These are phyloP conservation scores for Amanita jacksonii DNA, from an alignment of 768 basidiomycete species.

Conservation along the genomic window DNA sequence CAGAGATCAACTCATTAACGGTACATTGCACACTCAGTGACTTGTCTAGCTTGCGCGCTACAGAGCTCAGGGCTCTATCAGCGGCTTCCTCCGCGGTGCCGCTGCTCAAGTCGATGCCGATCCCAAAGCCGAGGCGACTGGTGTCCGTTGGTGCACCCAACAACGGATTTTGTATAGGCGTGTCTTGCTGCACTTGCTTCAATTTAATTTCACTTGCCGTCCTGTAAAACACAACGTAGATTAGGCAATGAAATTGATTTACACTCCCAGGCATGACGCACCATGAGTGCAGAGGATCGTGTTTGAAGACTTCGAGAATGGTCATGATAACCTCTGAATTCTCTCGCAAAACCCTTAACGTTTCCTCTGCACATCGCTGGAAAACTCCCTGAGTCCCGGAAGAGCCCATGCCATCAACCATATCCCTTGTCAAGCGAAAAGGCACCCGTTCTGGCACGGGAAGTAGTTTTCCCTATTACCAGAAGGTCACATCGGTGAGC, in stretches of 20 bases:
- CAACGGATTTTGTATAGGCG: constrained; percentile 18
- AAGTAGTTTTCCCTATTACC: constrained; percentile 64
- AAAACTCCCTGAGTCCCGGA: constrained; percentile 91
- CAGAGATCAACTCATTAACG: constrained; percentile 86
- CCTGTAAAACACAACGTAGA: constrained; percentile 36
- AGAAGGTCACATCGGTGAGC: background rate
- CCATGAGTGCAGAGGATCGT: constrained; percentile 94
- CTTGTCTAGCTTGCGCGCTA: constrained; percentile 76
- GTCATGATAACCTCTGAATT: constrained; percentile 86
- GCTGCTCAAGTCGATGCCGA: constrained; percentile 55
- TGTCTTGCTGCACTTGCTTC: constrained; percentile 46
- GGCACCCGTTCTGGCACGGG: constrained; percentile 82
- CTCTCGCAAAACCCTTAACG: constrained; percentile 80
- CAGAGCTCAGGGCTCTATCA: constrained; percentile 76
- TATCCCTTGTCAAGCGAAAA: constrained; percentile 89
- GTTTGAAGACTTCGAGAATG: constrained; percentile 92
- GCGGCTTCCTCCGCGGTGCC: constrained; percentile 77
- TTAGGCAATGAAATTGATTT: background rate
- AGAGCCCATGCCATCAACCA: constrained; percentile 90
- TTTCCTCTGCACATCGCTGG: constrained; percentile 91
- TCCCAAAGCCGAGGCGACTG: constrained; percentile 24
- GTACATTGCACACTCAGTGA: constrained; percentile 85
- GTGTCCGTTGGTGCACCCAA: constrained; percentile 16
- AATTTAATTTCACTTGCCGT: constrained; percentile 72
- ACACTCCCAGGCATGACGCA: constrained; percentile 22